These are phyloP conservation scores for Stenogyne calaminthoides DNA, from an alignment of 305 asterid genomes.

Conservation along the genomic window DNA sequence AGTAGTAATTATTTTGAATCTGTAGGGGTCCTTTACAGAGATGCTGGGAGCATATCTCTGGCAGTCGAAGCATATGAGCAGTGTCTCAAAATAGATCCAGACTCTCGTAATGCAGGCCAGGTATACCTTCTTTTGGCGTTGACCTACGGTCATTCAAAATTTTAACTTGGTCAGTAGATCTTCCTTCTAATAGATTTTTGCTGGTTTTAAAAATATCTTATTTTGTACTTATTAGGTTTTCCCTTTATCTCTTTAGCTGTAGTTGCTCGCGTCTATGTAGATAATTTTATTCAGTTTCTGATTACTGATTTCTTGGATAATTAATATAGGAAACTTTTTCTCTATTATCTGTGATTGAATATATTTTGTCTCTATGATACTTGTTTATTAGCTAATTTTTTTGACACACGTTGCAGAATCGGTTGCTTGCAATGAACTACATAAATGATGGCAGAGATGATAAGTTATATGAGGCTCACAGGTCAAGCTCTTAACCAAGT, in stretches of 20 bases:
- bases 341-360: background rate
- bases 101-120: slow-evolving; percentile 99
- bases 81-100: slow-evolving; percentile 97
- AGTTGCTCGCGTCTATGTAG: background rate
- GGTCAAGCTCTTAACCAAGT: slow-evolving; percentile 47
- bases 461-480: slow-evolving; percentile 87
- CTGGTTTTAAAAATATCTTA: background rate
- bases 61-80: slow-evolving; percentile 99
- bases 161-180: background rate
- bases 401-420: slow-evolving; percentile 68
- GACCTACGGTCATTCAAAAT: slow-evolving; percentile 8
- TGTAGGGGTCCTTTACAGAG: slow-evolving; percentile 97
- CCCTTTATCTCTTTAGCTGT: background rate
- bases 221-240: background rate
- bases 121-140: slow-evolving; percentile 41
- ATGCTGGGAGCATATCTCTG: slow-evolving; percentile 93
- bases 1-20: slow-evolving; percentile 25
- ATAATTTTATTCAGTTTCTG: background rate
- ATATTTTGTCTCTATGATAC: background rate
- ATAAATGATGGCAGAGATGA: slow-evolving; percentile 90
- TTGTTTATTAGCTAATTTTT: slow-evolving; percentile 17
- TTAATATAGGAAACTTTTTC: background rate
- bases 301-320: slow-evolving; percentile 26
- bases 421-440: slow-evolving; percentile 98
- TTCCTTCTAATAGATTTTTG: background rate